phyloP scores from a whole-genome alignment of 1,284 basidiomycete genomes.

The Ceratobasidium papillatum region DNA sequence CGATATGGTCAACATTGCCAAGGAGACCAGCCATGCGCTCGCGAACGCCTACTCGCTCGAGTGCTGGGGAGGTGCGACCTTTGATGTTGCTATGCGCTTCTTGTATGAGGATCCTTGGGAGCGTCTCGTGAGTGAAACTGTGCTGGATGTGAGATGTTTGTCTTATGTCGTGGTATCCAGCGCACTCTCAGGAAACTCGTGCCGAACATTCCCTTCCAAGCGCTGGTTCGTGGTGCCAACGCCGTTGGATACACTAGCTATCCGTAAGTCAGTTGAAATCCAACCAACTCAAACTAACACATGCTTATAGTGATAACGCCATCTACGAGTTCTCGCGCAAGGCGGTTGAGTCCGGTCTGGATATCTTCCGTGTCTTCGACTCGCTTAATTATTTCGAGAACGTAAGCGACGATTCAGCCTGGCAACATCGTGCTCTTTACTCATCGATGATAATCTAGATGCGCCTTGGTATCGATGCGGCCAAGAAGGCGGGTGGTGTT shows the following conservation, averaged over 20 bases:
- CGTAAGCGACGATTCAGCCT: slow-evolving; percentile 51
- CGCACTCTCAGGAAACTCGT: slow-evolving; percentile 94
- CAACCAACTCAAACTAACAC: neutral
- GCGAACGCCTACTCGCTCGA: slow-evolving; percentile 97
- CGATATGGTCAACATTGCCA: slow-evolving; percentile 99
- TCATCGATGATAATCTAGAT: slow-evolving; percentile 63
- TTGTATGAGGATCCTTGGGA: slow-evolving; percentile 99
- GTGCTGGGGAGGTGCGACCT: slow-evolving; percentile 99
- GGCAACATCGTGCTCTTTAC: neutral
- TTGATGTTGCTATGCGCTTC: slow-evolving; percentile 99
- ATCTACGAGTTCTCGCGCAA: slow-evolving; percentile 99
- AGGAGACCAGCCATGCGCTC: slow-evolving; percentile 94
- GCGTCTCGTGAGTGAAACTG: slow-evolving; percentile 72
- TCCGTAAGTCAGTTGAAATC: slow-evolving; percentile 69
- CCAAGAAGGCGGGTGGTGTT: slow-evolving; percentile 99
- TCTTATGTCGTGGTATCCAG: slow-evolving; percentile 54
- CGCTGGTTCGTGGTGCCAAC: slow-evolving; percentile 98
- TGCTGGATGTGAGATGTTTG: neutral
- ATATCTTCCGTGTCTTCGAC: slow-evolving; percentile 99
- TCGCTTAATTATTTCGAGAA: slow-evolving; percentile 97
- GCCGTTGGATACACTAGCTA: slow-evolving; percentile 99
- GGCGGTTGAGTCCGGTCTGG: slow-evolving; percentile 97
- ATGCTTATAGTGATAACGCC: slow-evolving; percentile 82
- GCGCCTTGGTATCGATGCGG: slow-evolving; percentile 96
- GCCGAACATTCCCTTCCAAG: slow-evolving; percentile 98